Evolutionary conservation across 305 asterid species (phyloP).

Genomic region (Withania somnifera): DNA sequence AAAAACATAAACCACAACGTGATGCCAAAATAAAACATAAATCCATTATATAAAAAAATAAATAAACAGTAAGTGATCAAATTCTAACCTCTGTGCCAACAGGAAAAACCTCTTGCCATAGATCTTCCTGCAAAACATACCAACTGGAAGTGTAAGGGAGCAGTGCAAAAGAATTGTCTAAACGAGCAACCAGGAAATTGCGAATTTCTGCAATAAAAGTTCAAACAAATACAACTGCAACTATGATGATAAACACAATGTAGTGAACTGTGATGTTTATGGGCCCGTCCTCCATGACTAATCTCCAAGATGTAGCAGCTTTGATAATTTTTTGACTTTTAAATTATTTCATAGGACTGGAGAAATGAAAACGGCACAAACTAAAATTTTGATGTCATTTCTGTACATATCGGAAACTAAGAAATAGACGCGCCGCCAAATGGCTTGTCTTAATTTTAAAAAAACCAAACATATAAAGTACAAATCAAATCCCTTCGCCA

Average conservation of each 20-base stretch:
- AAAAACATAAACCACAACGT: not conserved
- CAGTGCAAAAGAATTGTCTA: not conserved
- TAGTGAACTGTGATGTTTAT: not conserved
- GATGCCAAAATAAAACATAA: not conserved
- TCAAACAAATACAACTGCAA: not conserved
- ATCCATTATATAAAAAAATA: not conserved
- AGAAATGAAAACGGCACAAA: not conserved
- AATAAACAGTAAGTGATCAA: not conserved
- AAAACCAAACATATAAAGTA: not conserved
- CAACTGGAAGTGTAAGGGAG: not conserved
- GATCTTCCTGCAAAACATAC: slow-evolving; percentile 39
- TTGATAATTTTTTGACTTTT: not conserved
- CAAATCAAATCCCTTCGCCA: not conserved
- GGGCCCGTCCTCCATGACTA: not conserved
- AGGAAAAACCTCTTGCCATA: slow-evolving; percentile 49
- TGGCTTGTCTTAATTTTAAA: not conserved
- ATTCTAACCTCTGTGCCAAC: slow-evolving; percentile 48
- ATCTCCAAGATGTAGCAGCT: not conserved
- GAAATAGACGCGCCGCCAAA: not conserved
- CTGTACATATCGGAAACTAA: not conserved
- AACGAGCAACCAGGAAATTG: not conserved
- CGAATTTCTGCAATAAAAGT: not conserved
- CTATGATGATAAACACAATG: not conserved
- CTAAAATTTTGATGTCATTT: not conserved
- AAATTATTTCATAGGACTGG: not conserved